These are phyloP conservation scores for Thielaviopsis punctulata DNA, from an alignment of 2,329 filamentous ascomycete genomes.

Conservation along the genomic window DNA sequence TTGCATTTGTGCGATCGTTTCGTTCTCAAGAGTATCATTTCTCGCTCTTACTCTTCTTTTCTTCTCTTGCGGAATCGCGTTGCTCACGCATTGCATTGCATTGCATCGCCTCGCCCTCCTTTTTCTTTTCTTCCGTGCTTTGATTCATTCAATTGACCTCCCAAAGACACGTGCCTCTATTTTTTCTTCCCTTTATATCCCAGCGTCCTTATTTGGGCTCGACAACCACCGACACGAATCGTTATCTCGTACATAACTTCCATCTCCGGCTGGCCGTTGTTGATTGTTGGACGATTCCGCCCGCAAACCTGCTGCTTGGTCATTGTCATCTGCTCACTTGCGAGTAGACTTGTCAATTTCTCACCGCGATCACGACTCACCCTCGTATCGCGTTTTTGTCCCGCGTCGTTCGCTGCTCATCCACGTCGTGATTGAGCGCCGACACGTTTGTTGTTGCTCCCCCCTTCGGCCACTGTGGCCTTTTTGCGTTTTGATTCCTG, in stretches of 20 bases:
- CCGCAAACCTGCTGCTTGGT: neutral
- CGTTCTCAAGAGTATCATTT: neutral
- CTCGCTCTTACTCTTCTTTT: conserved; percentile 1
- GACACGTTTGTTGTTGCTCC: neutral
- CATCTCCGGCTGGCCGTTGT: neutral
- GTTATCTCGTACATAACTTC: neutral
- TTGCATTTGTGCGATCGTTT: neutral
- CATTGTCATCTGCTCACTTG: neutral
- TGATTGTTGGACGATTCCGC: neutral
- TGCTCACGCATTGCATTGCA: conserved; percentile 7
- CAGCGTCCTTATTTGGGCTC: neutral
- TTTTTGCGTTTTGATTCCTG: neutral
- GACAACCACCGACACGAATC: neutral
- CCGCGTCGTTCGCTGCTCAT: neutral
- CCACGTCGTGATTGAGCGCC: neutral
- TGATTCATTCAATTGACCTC: conserved; percentile 7
- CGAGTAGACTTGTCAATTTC: neutral
- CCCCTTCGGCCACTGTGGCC: conserved; percentile 1
- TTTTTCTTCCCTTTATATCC: neutral
- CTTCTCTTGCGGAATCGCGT: conserved; percentile 6
- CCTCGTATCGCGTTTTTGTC: neutral
- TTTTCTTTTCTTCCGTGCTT: conserved; percentile 11
- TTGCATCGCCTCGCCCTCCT: conserved; percentile 7
- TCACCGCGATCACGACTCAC: conserved; percentile 1
- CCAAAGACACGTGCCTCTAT: conserved; percentile 3